Conservation (phyloP, 345 rosid species). For the Gossypium anomalum region DNA sequence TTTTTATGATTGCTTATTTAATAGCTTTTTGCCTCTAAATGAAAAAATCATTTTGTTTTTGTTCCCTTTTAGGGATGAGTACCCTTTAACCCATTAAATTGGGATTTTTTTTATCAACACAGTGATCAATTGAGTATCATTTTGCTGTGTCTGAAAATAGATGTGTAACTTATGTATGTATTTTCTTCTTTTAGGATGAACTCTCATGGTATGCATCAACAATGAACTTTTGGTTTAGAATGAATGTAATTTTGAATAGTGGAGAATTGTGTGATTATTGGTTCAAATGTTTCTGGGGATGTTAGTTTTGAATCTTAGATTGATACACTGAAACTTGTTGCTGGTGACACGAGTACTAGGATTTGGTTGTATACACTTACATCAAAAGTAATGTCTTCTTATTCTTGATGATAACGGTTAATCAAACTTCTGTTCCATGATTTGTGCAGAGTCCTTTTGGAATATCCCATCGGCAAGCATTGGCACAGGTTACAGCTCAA, state of each 20-base stretch:
- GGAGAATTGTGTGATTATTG: background rate
- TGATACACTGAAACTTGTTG: background rate
- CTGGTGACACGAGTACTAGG: background rate
- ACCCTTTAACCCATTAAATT: background rate
- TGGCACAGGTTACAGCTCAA: constrained; percentile 78
- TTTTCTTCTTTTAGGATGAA: background rate
- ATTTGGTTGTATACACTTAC: background rate
- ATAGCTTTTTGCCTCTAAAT: background rate
- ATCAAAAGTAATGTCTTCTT: background rate
- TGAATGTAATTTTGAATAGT: background rate
- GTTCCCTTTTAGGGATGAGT: background rate
- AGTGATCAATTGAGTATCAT: background rate
- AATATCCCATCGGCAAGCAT: constrained; percentile 77
- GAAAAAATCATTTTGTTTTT: background rate
- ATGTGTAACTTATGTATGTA: background rate
- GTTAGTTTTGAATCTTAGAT: constrained; percentile 1
- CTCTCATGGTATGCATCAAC: background rate
- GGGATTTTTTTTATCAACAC: background rate
- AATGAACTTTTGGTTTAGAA: background rate
- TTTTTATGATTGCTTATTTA: background rate
- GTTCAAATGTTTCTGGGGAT: background rate
- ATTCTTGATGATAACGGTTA: background rate
- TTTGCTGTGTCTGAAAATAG: background rate
- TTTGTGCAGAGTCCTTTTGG: constrained; percentile 69
- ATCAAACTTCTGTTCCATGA: constrained; percentile 20